Evolutionary conservation across 2,329 filamentous ascomycete genomes (phyloP).

Genomic region (Fusarium oligoseptatum): DNA sequence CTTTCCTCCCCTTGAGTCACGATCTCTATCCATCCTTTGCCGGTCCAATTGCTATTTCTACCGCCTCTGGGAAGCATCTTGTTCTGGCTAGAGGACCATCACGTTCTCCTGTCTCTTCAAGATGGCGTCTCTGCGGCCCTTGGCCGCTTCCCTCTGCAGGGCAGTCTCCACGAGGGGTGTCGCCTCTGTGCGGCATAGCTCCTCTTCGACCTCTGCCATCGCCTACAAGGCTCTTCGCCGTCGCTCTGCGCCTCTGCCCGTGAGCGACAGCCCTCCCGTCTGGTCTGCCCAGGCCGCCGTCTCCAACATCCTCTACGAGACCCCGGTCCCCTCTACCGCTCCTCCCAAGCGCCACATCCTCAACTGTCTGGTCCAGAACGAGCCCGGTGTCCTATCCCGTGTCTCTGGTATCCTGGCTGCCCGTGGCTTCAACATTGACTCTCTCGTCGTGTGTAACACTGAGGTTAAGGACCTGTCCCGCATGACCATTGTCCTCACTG

Average conservation of each 20-base stretch:
- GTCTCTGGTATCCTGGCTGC: constrained; percentile 97
- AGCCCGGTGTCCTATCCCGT: constrained; percentile 95
- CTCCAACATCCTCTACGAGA: constrained; percentile 99
- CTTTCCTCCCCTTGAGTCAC: constrained; percentile 45
- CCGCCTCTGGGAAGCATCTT: constrained; percentile 44
- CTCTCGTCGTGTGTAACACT: constrained; percentile 95
- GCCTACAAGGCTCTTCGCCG: constrained; percentile 98
- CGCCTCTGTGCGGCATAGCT: constrained; percentile 53
- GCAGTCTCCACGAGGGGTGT: constrained; percentile 46
- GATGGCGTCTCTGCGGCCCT: constrained; percentile 62
- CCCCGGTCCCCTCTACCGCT: constrained; percentile 82
- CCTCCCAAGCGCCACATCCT: constrained; percentile 95
- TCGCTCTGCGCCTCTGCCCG: constrained; percentile 86
- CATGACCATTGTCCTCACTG: constrained; percentile 98
- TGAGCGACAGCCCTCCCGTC: constrained; percentile 79
- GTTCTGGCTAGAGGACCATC: constrained; percentile 39
- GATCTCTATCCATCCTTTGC: constrained; percentile 22
- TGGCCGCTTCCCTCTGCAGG: constrained; percentile 57
- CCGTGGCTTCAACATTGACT: constrained; percentile 99
- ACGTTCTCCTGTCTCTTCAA: constrained; percentile 43
- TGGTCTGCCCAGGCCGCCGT: constrained; percentile 96
- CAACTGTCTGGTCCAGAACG: constrained; percentile 99
- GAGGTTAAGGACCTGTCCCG: constrained; percentile 96
- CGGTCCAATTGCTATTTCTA: constrained; percentile 36
- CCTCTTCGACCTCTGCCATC: constrained; percentile 86